Conservation (phyloP, 1,284 basidiomycete genomes). For the Apiotrichum laibachii region DNA sequence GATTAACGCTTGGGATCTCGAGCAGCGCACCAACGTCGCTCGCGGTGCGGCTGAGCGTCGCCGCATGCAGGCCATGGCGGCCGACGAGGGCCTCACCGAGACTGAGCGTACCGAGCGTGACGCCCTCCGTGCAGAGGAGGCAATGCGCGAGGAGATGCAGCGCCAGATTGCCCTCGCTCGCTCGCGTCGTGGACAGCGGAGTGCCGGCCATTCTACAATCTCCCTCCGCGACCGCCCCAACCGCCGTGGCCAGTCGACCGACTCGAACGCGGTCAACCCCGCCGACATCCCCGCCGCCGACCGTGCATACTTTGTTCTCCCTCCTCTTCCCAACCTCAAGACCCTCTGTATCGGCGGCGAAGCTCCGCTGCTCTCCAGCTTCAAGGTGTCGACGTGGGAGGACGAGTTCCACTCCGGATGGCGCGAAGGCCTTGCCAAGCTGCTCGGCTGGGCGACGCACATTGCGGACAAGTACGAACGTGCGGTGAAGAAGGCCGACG, state of each 20-base stretch:
- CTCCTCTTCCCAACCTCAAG: slow-evolving; percentile 44
- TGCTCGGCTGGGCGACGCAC: slow-evolving; percentile 47
- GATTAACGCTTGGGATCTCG: slow-evolving; percentile 45
- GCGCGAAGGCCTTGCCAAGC: slow-evolving; percentile 43
- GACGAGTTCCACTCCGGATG: slow-evolving; percentile 48
- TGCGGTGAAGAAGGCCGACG: slow-evolving; percentile 42
- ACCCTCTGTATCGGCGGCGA: slow-evolving; percentile 50
- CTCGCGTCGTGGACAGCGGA: slow-evolving; percentile 44
- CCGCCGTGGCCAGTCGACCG: slow-evolving; percentile 20
- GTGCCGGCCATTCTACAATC: slow-evolving; percentile 45
- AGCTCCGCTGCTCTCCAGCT: slow-evolving; percentile 30
- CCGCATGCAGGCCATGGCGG: slow-evolving; percentile 4
- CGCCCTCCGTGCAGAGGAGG: slow-evolving; percentile 20
- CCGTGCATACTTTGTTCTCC: slow-evolving; percentile 46
- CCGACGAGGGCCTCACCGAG: slow-evolving; percentile 6
- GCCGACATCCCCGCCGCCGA: slow-evolving; percentile 36
- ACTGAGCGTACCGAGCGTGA: slow-evolving; percentile 18
- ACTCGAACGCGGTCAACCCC: slow-evolving; percentile 13
- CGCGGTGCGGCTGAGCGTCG: slow-evolving; percentile 30
- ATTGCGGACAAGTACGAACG: slow-evolving; percentile 50
- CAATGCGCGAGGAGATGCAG: slow-evolving; percentile 28
- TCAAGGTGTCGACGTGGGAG: slow-evolving; percentile 42
- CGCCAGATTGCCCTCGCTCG: slow-evolving; percentile 32
- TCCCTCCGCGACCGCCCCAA: slow-evolving; percentile 43
- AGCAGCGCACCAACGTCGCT: slow-evolving; percentile 34